These are phyloP conservation scores for Lodderomyces oxycetoniae DNA, from an alignment of 1,139 yeast genomes.

Conservation along the genomic window DNA sequence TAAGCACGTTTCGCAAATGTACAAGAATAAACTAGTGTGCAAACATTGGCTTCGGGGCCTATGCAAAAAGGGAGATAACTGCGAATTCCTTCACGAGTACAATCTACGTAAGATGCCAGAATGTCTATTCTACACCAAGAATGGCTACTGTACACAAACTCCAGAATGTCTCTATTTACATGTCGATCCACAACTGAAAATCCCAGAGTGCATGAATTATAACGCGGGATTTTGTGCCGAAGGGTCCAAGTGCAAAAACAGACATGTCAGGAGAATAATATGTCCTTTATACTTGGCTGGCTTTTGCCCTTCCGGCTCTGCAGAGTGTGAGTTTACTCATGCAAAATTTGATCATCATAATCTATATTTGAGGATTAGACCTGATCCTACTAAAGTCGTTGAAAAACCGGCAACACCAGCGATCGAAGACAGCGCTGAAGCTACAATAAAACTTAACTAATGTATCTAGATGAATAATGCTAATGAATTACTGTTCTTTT, in stretches of 20 bases:
- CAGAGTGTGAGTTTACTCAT: slow-evolving; percentile 53
- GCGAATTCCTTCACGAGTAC: slow-evolving; percentile 95
- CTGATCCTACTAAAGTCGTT: slow-evolving; percentile 27
- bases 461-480: slow-evolving; percentile 3
- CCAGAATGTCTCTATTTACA: slow-evolving; percentile 94
- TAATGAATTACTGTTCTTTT: too few relatives aligned
- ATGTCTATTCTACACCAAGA: slow-evolving; percentile 80
- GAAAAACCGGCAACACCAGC: slow-evolving; percentile 5
- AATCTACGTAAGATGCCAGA: slow-evolving; percentile 96
- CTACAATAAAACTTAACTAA: too few relatives aligned
- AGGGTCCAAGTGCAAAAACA: slow-evolving; percentile 80
- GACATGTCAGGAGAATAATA: slow-evolving; percentile 73
- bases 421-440: neutral
- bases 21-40: slow-evolving; percentile 81
- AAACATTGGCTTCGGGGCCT: slow-evolving; percentile 98
- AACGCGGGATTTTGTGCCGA: slow-evolving; percentile 87
- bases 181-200: slow-evolving; percentile 81
- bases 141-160: slow-evolving; percentile 90
- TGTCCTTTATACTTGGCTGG: slow-evolving; percentile 89
- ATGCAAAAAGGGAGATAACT: slow-evolving; percentile 93
- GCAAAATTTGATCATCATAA: slow-evolving; percentile 49
- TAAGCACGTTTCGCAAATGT: slow-evolving; percentile 80
- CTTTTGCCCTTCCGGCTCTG: slow-evolving; percentile 76
- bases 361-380: slow-evolving; percentile 46
- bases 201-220: slow-evolving; percentile 83